These are phyloP conservation scores for Ophiostoma piceae DNA, from an alignment of 2,329 filamentous ascomycete genomes.

Conservation along the genomic window DNA sequence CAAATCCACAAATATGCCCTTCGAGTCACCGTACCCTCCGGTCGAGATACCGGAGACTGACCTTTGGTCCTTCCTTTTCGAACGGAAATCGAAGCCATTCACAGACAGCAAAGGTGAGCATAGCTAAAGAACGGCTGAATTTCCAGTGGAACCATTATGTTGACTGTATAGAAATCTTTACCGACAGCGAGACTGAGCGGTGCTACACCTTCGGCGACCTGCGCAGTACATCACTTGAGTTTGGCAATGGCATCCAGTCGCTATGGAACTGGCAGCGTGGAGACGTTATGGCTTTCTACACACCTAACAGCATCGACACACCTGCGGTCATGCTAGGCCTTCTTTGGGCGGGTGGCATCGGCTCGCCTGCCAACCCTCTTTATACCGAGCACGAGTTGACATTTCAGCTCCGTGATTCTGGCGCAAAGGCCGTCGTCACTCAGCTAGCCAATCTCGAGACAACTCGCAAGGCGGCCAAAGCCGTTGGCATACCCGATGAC, in stretches of 20 bases:
- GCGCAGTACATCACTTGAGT: constrained; percentile 61
- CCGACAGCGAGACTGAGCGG: constrained; percentile 64
- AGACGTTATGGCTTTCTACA: constrained; percentile 76
- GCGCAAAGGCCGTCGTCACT: constrained; percentile 69
- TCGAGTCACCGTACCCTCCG: constrained; percentile 58
- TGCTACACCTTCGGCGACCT: constrained; percentile 67
- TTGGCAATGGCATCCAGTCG: constrained; percentile 72
- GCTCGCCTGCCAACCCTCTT: constrained; percentile 81
- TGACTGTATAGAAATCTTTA: constrained; percentile 60
- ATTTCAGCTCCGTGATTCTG: constrained; percentile 75
- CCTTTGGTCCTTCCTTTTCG: constrained; percentile 74
- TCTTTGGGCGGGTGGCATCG: constrained; percentile 74
- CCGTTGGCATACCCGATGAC: constrained; percentile 64
- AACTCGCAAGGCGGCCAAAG: constrained; percentile 61
- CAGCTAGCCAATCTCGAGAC: constrained; percentile 61
- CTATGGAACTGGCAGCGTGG: constrained; percentile 74
- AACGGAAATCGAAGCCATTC: constrained; percentile 59
- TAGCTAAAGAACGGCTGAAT: too few relatives aligned
- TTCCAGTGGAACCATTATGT: background rate
- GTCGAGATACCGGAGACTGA: constrained; percentile 69
- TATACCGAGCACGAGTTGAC: constrained; percentile 81
- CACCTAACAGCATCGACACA: constrained; percentile 81
- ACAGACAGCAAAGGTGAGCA: constrained; percentile 64
- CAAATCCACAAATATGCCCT: constrained; percentile 55
- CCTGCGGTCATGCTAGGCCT: constrained; percentile 70